phyloP scores from a whole-genome alignment of 2,329 filamentous ascomycete genomes.

The Clonostachys byssicola region DNA sequence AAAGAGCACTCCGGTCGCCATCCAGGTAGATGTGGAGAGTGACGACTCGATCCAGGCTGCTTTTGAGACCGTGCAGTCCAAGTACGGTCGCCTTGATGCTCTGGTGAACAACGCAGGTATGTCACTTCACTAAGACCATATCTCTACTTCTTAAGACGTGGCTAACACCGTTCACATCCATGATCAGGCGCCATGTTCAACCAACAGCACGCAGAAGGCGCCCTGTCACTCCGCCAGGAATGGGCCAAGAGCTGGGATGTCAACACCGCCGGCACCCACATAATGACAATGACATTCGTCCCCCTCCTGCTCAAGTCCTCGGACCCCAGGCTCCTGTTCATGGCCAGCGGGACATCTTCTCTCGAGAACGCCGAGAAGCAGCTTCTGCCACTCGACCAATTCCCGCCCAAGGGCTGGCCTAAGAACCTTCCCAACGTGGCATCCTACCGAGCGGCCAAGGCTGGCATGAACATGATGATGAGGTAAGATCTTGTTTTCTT shows the following conservation, averaged over 20 bases:
- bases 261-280: constrained; percentile 38
- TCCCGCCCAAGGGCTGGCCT: constrained; percentile 35
- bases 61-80: constrained; percentile 14
- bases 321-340: constrained; percentile 38
- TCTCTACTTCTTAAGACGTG: neutral
- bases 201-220: constrained; percentile 9
- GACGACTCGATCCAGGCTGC: constrained; percentile 21
- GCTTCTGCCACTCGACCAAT: constrained; percentile 14
- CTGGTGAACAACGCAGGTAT: constrained; percentile 27
- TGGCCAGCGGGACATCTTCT: constrained; percentile 32
- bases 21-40: constrained; percentile 21
- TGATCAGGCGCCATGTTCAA: constrained; percentile 33
- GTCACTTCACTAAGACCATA: neutral
- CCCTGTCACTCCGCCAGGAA: constrained; percentile 25
- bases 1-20: constrained; percentile 28
- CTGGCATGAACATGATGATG: constrained; percentile 9
- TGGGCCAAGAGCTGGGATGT: constrained; percentile 38
- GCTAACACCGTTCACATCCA: neutral
- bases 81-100: constrained; percentile 19
- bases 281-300: constrained; percentile 25
- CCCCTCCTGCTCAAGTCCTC: constrained; percentile 32
- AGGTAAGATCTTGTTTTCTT: too few species aligned
- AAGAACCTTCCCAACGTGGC: constrained; percentile 32
- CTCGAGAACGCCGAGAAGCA: constrained; percentile 16
- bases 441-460: constrained; percentile 5